Base-by-base conservation (phyloP, 2,329 filamentous ascomycete genomes). In the Aspergillus fructus region DNA sequence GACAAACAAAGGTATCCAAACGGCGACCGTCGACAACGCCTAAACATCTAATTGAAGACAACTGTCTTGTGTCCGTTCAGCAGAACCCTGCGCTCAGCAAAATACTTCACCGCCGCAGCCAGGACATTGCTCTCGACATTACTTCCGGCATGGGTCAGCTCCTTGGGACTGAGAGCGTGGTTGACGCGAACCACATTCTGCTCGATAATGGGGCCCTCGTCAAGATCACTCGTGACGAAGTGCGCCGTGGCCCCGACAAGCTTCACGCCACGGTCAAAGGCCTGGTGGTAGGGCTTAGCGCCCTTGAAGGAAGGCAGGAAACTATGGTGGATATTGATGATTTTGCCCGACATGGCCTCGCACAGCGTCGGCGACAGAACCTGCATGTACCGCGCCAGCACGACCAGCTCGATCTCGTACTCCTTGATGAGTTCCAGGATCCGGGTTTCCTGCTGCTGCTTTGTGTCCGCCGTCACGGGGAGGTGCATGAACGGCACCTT, bases 251-350 rank as follows among this genome's bases (percentile, higher is more conserved):
- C 90, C 58, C 90, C 90, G 56, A 93, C 92, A 66, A 94, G 93
- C 83, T 94, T 94, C 64, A 94, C 90, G 59, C 90, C 90, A 27
- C 90, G 85, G 62, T 93, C 90, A 71, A 89, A 93, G 7, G 90
- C 90, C 80, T 94, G 90, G 75, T 93, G 90, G 76, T 94, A 94
- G 3, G 90, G 90, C 77, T 91, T 91, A 30, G 90, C 90, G 60
- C 90, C 90, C 82, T 94, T 94, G 84, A 94, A 94, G 9, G 84
- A 88, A 0, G 90, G 90, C 81, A 94, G 74, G 84, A 94, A 94
- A 65, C 85, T 89, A 78, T 94, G 90, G 78, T 94, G 90, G 75
- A 94, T 93, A 78, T 94, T 94, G 87, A 94, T 93, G 78, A 94
- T 94, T 72, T 86, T 87, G 58, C 90, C 90, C 50, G 86, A 89